Percentiles rank a stretch among this genome's conserved stretches.
Conservation (phyloP, 2,329 filamentous ascomycete genomes). For the Beauveria scarabaeidicola region DNA sequence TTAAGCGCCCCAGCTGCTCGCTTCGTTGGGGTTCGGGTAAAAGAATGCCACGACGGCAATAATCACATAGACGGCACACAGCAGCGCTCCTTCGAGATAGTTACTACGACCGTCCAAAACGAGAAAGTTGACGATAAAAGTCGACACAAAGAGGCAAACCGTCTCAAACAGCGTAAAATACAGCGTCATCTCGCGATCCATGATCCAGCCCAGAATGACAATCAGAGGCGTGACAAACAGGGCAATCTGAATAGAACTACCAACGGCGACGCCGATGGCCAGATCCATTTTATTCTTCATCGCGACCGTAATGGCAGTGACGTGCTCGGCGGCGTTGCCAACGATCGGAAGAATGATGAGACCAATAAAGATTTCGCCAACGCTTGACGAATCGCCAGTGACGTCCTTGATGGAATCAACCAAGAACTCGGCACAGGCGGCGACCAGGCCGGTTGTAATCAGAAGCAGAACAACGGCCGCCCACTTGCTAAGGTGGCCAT, state of each 20-base stretch:
- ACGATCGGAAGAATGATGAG: slow-evolving; percentile 66
- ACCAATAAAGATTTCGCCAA: slow-evolving; percentile 61
- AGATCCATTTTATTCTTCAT: slow-evolving; percentile 71
- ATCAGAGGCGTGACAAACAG: slow-evolving; percentile 62
- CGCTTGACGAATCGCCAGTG: slow-evolving; percentile 38
- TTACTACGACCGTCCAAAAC: slow-evolving; percentile 80
- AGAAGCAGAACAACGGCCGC: slow-evolving; percentile 55
- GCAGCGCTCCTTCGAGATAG: slow-evolving; percentile 69
- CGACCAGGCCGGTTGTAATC: slow-evolving; percentile 56
- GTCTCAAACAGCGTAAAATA: slow-evolving; percentile 89
- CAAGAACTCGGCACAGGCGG: slow-evolving; percentile 62
- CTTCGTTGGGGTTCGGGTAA: slow-evolving; percentile 46
- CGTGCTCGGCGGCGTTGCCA: slow-evolving; percentile 65
- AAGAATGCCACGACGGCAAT: slow-evolving; percentile 60
- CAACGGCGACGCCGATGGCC: slow-evolving; percentile 63
- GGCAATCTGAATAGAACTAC: slow-evolving; percentile 64
- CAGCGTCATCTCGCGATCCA: slow-evolving; percentile 62
- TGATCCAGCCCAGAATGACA: slow-evolving; percentile 63
- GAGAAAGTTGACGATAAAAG: slow-evolving; percentile 81
- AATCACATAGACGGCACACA: slow-evolving; percentile 60
- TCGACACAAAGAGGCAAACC: slow-evolving; percentile 73
- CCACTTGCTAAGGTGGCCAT: slow-evolving; percentile 43
- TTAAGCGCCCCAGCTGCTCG: slow-evolving; percentile 30
- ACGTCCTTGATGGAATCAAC: slow-evolving; percentile 59
- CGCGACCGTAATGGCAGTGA: slow-evolving; percentile 61